A percentile compares a stretch with the other conserved stretches of the same genome.
These are phyloP conservation scores for Melanomma pulvis-pyrius DNA, from an alignment of 495 filamentous ascomycete species.

Conservation along the genomic window DNA sequence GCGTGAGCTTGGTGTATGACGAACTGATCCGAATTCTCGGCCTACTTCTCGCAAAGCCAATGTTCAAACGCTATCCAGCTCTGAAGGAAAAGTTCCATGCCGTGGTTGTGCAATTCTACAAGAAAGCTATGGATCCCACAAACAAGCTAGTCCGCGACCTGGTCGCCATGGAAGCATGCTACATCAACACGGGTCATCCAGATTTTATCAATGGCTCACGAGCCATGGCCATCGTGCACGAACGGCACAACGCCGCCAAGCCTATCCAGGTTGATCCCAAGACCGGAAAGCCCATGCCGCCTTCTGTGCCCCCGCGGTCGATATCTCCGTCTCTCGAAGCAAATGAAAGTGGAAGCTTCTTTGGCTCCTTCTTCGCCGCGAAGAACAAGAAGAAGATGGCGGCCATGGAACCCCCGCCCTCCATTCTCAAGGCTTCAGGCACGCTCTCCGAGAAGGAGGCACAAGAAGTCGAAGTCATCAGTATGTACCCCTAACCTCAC, in stretches of 20 bases:
- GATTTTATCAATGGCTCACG: conserved; percentile 89
- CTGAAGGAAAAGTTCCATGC: conserved; percentile 96
- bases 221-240: conserved; percentile 98
- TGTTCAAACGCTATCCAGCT: conserved; percentile 88
- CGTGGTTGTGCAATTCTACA: conserved; percentile 95
- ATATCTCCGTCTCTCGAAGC: conserved; percentile 63
- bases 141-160: conserved; percentile 96
- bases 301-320: conserved; percentile 65
- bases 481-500: conserved; percentile 58
- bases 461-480: conserved; percentile 97
- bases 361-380: conserved; percentile 93
- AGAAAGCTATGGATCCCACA: conserved; percentile 94
- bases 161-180: conserved; percentile 92
- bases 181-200: conserved; percentile 98
- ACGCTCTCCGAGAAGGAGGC: conserved; percentile 88
- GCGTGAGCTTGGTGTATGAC: conserved; percentile 95
- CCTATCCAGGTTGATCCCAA: conserved; percentile 98
- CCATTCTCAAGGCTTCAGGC: conserved; percentile 90
- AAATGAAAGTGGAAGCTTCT: conserved; percentile 75
- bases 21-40: conserved; percentile 94
- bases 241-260: conserved; percentile 75
- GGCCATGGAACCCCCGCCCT: conserved; percentile 94
- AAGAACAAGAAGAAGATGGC: conserved; percentile 99
- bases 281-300: conserved; percentile 90
- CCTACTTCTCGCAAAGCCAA: conserved; percentile 82